These are phyloP conservation scores for Vicia villosa DNA, from an alignment of 306 rosid genomes.

Conservation along the genomic window DNA sequence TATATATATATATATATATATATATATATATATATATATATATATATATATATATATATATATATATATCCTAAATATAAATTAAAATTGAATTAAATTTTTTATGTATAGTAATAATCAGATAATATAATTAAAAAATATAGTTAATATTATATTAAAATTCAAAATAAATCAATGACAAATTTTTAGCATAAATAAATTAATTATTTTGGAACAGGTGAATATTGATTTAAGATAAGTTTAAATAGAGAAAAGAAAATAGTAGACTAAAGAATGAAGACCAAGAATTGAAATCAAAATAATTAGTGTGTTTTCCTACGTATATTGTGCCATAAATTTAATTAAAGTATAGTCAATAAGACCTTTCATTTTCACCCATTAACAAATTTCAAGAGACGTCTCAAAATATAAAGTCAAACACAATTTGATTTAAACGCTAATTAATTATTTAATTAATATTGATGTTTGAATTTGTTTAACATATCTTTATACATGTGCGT, in stretches of 20 bases:
- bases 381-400: background rate
- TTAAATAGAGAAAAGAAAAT: background rate
- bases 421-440: background rate
- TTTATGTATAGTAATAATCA: too few relatives aligned
- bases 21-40: too few relatives aligned
- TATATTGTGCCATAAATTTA: background rate
- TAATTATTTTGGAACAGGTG: too few relatives aligned
- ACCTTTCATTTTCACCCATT: background rate
- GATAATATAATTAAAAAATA: too few relatives aligned
- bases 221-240: background rate
- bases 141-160: too few relatives aligned
- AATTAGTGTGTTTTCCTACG: background rate
- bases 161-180: too few relatives aligned
- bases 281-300: background rate
- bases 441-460: background rate
- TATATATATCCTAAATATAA: too few relatives aligned
- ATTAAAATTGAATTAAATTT: too few relatives aligned
- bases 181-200: too few relatives aligned
- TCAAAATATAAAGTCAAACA: too few relatives aligned
- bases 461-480: constrained; percentile 23
- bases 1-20: too few relatives aligned
- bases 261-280: background rate
- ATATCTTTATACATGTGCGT: constrained; percentile 24
- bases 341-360: background rate
- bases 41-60: too few relatives aligned